Evolutionary conservation across 495 filamentous ascomycete species (phyloP), one percentile per base, ranked within the genome.

Genomic region (Ascodesmis nigricans): DNA sequence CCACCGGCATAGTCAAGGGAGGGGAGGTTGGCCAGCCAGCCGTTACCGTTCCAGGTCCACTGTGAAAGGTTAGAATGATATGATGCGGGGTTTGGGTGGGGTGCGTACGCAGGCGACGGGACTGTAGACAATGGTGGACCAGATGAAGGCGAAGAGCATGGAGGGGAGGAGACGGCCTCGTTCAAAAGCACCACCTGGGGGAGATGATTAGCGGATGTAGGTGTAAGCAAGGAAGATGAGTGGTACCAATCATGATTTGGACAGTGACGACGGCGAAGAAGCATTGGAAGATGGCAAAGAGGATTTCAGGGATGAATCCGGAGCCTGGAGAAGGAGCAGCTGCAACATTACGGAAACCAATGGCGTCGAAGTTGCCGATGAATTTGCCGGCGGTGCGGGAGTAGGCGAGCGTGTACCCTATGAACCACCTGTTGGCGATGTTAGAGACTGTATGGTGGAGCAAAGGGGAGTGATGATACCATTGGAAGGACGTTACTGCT

Each of bases 91-190:
- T 2, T 2, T 31, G 29, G 11, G n/a, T n/a, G 14, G 2, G 29
- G 6, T 8, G 13, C 29, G 4, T 31, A 31, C 29, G 43, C 62
- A 63, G 4, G 65, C 67, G 29, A 70, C 53, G 1, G 64, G 65
- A 40, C 62, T 66, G 49, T 71, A 70, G 25, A 70, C 64, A 31
- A 69, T 55, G 6, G 66, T 69, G 3, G 65, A 61, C 67, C 67
- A 70, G 38, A 51, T 55, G 52, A 71, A 70, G 40, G 56, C 56
- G 42, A 70, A 71, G 16, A 70, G 50, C 23, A 69, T 45, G 2
- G 63, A 63, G 1, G 66, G 64, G 2, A 68, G 24, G 44, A 69
- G 65, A 16, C 60, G 58, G 7, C 65, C 65, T 44, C 64, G 53
- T 42, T 69, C 66, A 33, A 67, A 65, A 11, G 62, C 55, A 15